Evolutionary conservation across 2,329 filamentous ascomycete genomes (phyloP).

Genomic region (Cercospora sesami): DNA sequence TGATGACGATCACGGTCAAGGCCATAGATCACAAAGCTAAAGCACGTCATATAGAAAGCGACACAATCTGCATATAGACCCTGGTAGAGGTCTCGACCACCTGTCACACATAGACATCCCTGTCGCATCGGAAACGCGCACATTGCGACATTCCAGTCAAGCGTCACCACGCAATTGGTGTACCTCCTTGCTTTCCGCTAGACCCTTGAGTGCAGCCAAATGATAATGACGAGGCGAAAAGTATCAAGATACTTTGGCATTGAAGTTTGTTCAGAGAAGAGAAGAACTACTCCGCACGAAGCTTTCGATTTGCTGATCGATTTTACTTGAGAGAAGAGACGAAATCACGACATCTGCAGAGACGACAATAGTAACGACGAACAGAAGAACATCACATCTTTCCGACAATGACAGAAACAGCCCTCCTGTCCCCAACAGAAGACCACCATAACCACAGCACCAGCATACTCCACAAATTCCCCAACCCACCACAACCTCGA

Average conservation of each 20-base stretch:
- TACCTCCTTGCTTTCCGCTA: neutral
- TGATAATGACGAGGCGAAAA: neutral
- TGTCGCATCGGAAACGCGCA: slow-evolving; percentile 1
- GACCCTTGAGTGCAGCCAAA: neutral
- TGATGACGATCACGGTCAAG: neutral
- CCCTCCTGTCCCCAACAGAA: neutral
- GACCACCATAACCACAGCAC: neutral
- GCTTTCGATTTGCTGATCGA: neutral
- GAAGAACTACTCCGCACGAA: neutral
- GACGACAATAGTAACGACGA: neutral
- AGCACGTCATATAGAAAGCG: slow-evolving; percentile 1
- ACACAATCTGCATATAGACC: neutral
- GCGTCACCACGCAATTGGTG: neutral
- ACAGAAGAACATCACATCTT: neutral
- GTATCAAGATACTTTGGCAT: neutral
- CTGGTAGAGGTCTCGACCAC: neutral
- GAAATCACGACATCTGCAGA: neutral
- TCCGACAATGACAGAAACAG: neutral
- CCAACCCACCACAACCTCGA: neutral
- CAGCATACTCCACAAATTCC: neutral
- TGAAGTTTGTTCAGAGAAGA: neutral
- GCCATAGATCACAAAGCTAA: neutral
- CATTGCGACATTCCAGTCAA: neutral
- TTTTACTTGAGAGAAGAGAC: neutral
- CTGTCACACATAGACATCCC: slow-evolving; percentile 3